Evolutionary conservation across 805 yeast species (phyloP), one percentile per base, ranked within the genome.

Genomic region (Teunomyces aglyptinius): DNA sequence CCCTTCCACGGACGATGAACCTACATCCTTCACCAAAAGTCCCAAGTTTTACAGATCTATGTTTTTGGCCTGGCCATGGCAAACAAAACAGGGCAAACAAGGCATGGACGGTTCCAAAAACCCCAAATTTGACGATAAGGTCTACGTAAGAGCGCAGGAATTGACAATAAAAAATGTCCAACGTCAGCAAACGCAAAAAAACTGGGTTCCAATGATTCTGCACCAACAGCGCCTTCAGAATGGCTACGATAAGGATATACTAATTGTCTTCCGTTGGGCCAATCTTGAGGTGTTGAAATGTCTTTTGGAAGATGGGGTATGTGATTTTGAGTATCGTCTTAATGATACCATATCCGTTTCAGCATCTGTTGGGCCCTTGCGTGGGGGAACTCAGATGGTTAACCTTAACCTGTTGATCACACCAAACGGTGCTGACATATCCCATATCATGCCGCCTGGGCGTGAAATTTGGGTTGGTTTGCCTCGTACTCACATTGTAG

Each of bases 391-490:
- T 11, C 66, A 64, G 44, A 50, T 69, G 55, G 43, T 64, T 7
- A 66, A 57, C 43, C 24, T 61, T 47, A 56, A 50, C 31, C 32
- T 31, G 20, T 12, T 44, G 29, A 49, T 24, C 47, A 52, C 11
- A 46, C 49, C 42, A 32, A 56, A 38, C 29, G 59, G 41, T 47
- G 51, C 49, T 41, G 56, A 11, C 51, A 58, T 41, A 44, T 47
- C 44, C 28, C 48, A 36, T 13, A 26, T 31, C 7, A 26, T 38
- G 3, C 28, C 39, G 2, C 27, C 39, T 10, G 61, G 59, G 16
- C 55, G 73, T 32, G 76, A 75, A 49, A 60, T 77, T 44, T 70
- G 69, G 69, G 46, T 68, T 4, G 74, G 74, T 2, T 64, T 70
- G 49, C 71, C 75, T 5, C 52, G 75, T 42, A 72, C 75, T 3